Conservation (phyloP, 2,329 filamentous ascomycete genomes). For the Alternaria triticina region DNA sequence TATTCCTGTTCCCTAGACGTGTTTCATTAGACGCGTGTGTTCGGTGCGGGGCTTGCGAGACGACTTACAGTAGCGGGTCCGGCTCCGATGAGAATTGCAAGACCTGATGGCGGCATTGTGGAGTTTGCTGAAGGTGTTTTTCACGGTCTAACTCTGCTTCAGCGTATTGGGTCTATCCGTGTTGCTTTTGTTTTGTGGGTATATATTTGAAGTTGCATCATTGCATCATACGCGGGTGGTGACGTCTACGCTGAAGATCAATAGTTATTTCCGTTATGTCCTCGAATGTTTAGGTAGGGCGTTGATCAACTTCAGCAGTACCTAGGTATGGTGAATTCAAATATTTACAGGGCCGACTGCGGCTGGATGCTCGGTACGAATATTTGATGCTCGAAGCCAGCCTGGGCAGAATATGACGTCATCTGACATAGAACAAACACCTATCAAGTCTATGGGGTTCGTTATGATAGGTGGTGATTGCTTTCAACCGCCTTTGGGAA, state of each 20-base stretch:
- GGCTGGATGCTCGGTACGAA: background rate
- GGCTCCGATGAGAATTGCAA: constrained; percentile 44
- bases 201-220: background rate
- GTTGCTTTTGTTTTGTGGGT: background rate
- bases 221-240: background rate
- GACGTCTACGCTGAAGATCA: background rate
- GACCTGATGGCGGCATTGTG: constrained; percentile 36
- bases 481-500: background rate
- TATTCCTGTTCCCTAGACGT: constrained; percentile 59
- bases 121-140: background rate
- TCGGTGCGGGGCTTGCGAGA: background rate
- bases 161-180: background rate
- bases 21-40: background rate
- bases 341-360: background rate
- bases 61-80: constrained; percentile 40
- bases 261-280: background rate
- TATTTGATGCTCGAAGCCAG: background rate
- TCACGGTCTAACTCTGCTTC: background rate
- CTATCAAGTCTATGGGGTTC: background rate
- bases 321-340: background rate
- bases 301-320: background rate
- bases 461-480: background rate
- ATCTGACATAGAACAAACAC: background rate
- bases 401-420: background rate
- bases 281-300: background rate